Evolutionary conservation across 176 grass and related monocot species (phyloP).

Genomic region (Miscanthus lutarioriparius): DNA sequence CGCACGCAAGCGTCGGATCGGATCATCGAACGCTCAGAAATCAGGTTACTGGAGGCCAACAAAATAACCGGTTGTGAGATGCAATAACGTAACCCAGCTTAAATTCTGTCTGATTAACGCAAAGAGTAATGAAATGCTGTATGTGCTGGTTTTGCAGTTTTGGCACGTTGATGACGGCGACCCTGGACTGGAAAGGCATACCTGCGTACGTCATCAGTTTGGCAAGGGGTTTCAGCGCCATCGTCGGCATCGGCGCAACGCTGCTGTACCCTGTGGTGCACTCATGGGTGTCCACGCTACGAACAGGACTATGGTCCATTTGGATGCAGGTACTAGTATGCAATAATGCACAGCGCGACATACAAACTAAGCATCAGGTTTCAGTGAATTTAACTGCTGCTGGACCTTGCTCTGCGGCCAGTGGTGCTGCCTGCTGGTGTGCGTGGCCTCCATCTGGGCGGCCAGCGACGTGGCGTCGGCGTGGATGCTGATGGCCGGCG

Average conservation of each 20-base stretch:
- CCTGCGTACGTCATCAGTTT: slow-evolving; percentile 83
- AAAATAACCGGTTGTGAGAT: too few species aligned
- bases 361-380: background rate
- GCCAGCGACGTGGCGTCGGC: slow-evolving; percentile 39
- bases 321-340: slow-evolving; percentile 44
- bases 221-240: slow-evolving; percentile 63
- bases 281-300: slow-evolving; percentile 61
- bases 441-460: slow-evolving; percentile 71
- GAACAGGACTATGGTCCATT: slow-evolving; percentile 87
- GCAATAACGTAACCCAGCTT: background rate
- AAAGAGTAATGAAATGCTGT: background rate
- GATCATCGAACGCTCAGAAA: too few species aligned
- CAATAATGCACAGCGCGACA: background rate
- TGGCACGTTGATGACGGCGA: slow-evolving; percentile 87
- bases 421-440: slow-evolving; percentile 82
- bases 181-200: slow-evolving; percentile 84
- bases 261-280: slow-evolving; percentile 63
- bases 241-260: slow-evolving; percentile 76
- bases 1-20: too few species aligned
- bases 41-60: too few species aligned
- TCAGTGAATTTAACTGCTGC: background rate
- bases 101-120: background rate
- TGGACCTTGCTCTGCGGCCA: background rate
- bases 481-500: slow-evolving; percentile 92
- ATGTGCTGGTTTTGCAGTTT: slow-evolving; percentile 46